Percentiles rank a stretch among this genome's conserved stretches.
These are phyloP conservation scores for Leucocoprinus sp. DNA, from an alignment of 768 basidiomycete species.

Conservation along the genomic window DNA sequence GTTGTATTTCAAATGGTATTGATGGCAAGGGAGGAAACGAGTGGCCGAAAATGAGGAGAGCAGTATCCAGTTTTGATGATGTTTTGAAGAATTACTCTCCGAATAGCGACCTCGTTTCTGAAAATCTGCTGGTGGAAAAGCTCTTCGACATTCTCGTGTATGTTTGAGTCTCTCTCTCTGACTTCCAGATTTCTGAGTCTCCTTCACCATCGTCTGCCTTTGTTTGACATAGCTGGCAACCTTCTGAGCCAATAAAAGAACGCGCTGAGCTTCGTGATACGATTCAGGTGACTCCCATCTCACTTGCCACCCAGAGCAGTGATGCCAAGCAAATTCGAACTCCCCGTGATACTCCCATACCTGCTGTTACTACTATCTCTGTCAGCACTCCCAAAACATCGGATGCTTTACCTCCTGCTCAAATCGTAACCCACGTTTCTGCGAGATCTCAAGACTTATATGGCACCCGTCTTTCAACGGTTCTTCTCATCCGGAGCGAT, in stretches of 20 bases:
- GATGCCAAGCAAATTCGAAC: neutral
- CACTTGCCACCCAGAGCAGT: conserved; percentile 18
- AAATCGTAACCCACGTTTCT: conserved; percentile 11
- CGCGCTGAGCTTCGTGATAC: conserved; percentile 53
- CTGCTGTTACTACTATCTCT: neutral
- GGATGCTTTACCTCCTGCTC: conserved; percentile 12
- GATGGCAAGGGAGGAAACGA: conserved; percentile 50
- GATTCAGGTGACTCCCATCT: conserved; percentile 53
- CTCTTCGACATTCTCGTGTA: conserved; percentile 67
- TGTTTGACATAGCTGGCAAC: conserved; percentile 34
- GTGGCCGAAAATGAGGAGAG: conserved; percentile 73
- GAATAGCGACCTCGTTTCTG: conserved; percentile 17
- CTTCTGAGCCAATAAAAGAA: conserved; percentile 34
- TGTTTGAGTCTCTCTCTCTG: conserved; percentile 25
- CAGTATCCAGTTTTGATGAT: conserved; percentile 36
- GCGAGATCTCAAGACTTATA: conserved; percentile 27
- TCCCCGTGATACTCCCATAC: neutral
- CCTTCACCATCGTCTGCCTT: conserved; percentile 19
- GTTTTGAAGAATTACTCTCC: conserved; percentile 30
- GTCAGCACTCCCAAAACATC: neutral
- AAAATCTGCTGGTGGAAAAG: conserved; percentile 44
- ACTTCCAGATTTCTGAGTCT: neutral
- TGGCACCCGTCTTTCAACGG: conserved; percentile 68
- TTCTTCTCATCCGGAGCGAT: conserved; percentile 53
- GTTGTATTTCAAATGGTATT: conserved; percentile 69